Evolutionary conservation across 192 early-diverging fungal genomes (phyloP).

Genomic region (Globomyces pollinis-pini): DNA sequence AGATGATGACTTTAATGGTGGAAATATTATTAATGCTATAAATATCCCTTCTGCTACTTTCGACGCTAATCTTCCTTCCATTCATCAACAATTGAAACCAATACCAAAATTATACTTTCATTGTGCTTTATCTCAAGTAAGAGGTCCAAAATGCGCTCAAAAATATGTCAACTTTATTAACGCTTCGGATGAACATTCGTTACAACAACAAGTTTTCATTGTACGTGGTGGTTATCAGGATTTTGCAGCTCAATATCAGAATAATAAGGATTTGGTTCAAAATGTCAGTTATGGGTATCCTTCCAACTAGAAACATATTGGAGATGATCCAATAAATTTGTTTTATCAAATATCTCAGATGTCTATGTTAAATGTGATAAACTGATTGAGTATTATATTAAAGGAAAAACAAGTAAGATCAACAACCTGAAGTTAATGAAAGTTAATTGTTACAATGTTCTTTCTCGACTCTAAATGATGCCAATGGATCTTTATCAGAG

Average conservation of each 20-base stretch:
- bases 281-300: slow-evolving; percentile 2
- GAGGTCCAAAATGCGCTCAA: slow-evolving; percentile 12
- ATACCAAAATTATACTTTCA: slow-evolving; percentile 1
- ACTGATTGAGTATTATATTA: too few relatives aligned
- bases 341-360: too few relatives aligned
- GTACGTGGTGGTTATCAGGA: slow-evolving; percentile 1
- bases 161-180: slow-evolving; percentile 4
- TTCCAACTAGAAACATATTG: too few relatives aligned
- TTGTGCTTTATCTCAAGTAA: slow-evolving; percentile 8
- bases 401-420: too few relatives aligned
- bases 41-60: slow-evolving; percentile 2
- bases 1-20: neutral
- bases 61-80: neutral
- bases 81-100: neutral
- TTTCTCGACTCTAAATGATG: neutral
- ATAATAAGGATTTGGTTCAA: neutral
- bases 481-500: neutral
- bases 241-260: neutral
- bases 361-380: too few relatives aligned
- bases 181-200: neutral
- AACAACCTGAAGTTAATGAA: too few relatives aligned
- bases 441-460: too few relatives aligned
- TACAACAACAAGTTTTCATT: neutral
- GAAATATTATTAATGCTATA: neutral
- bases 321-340: too few relatives aligned